These are phyloP conservation scores for Boletus edulis DNA, from an alignment of 768 basidiomycete species.

Conservation along the genomic window DNA sequence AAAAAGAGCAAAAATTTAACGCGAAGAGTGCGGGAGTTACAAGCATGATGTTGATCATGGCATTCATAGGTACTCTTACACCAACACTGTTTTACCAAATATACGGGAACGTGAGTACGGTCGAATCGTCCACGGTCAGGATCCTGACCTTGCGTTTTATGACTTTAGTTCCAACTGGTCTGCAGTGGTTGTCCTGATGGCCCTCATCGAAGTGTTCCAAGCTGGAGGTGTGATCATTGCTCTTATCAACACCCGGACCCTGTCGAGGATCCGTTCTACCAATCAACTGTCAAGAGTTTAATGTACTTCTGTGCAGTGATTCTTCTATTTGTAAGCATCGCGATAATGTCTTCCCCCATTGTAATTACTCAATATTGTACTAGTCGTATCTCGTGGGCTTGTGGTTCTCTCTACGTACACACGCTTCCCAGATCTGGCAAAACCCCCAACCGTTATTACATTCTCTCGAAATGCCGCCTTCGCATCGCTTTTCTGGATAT, in stretches of 20 bases:
- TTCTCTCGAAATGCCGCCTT: constrained; percentile 53
- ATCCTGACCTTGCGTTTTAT: constrained; percentile 14
- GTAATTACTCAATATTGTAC: constrained; percentile 2
- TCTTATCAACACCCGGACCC: constrained; percentile 96
- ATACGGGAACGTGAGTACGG: constrained; percentile 83
- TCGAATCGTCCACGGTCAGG: background rate
- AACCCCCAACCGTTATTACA: constrained; percentile 87
- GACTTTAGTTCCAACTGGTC: constrained; percentile 74
- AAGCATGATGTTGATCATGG: constrained; percentile 99
- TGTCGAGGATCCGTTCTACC: constrained; percentile 92
- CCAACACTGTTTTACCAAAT: constrained; percentile 98
- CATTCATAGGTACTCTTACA: constrained; percentile 92
- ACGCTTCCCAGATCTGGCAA: constrained; percentile 99
- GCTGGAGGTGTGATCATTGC: constrained; percentile 88
- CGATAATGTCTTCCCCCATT: background rate
- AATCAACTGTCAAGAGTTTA: constrained; percentile 88
- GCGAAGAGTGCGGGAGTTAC: constrained; percentile 99
- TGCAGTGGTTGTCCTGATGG: constrained; percentile 74
- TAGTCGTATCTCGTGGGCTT: constrained; percentile 96
- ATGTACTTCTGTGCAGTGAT: constrained; percentile 96
- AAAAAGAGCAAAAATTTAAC: constrained; percentile 98
- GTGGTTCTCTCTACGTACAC: constrained; percentile 98
- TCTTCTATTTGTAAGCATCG: constrained; percentile 74
- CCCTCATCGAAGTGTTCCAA: constrained; percentile 25
- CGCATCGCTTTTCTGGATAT: constrained; percentile 60